Conservation (phyloP, 116 monocot genomes). For the Trichopus zeylanicus region DNA sequence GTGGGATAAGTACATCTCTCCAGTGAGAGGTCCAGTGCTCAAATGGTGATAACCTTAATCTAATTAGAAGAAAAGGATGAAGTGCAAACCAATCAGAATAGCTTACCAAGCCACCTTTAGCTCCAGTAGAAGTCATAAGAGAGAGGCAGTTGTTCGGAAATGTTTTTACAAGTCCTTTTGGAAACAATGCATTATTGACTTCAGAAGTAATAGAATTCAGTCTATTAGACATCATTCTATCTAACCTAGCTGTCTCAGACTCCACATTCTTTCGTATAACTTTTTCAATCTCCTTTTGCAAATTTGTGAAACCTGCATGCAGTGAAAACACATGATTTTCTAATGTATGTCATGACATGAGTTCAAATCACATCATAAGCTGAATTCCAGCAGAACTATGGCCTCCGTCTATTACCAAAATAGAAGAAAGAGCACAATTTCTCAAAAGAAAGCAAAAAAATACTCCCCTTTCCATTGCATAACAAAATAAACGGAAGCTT, state of each 20-base stretch:
- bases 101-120: constrained; percentile 91
- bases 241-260: constrained; percentile 51
- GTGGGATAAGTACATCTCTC: no score
- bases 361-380: background rate
- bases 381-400: background rate
- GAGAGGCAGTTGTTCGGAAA: constrained; percentile 85
- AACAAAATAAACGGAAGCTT: background rate
- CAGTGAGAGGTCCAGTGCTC: no score
- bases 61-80: background rate
- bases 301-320: constrained; percentile 38
- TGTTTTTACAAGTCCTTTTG: constrained; percentile 59
- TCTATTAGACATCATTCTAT: constrained; percentile 76
- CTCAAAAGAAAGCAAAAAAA: no score
- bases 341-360: background rate
- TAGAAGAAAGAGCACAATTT: no score
- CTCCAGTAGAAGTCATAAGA: constrained; percentile 92
- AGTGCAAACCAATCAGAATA: background rate
- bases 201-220: constrained; percentile 61
- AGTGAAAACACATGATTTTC: background rate
- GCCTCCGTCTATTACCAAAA: no score
- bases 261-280: constrained; percentile 69
- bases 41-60: no score
- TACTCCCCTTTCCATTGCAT: background rate
- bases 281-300: constrained; percentile 76
- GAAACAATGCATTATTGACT: constrained; percentile 58